A percentile compares a stretch with the other conserved stretches of the same genome.
phyloP scores from a whole-genome alignment of 1,284 basidiomycete species.

The Boletus smithii region DNA sequence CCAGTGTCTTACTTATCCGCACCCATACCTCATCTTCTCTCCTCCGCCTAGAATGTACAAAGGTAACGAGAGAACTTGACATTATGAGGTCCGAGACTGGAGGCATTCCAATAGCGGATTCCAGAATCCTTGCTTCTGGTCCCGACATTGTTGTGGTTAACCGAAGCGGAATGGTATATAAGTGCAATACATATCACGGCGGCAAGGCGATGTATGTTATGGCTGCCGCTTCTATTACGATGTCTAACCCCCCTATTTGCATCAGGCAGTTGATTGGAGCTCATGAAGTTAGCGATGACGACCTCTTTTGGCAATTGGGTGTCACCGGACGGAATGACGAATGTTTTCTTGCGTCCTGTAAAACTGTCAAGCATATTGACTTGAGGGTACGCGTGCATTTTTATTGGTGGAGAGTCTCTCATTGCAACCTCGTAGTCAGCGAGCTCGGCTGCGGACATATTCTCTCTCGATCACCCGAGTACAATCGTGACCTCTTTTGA shows the following conservation, averaged over 20 bases:
- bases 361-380: constrained; percentile 41
- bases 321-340: constrained; percentile 23
- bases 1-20: constrained; percentile 31
- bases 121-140: constrained; percentile 35
- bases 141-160: constrained; percentile 41
- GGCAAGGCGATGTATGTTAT: constrained; percentile 33
- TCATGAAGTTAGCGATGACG: constrained; percentile 15
- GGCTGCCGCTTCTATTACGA: constrained; percentile 23
- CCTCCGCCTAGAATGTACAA: constrained; percentile 19
- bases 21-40: constrained; percentile 32
- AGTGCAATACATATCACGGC: constrained; percentile 31
- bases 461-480: constrained; percentile 32
- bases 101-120: constrained; percentile 44
- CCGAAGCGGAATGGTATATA: constrained; percentile 44
- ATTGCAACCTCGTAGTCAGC: constrained; percentile 24
- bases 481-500: constrained; percentile 54
- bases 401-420: constrained; percentile 1
- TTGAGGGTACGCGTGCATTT: constrained; percentile 41
- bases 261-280: constrained; percentile 25
- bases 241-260: constrained; percentile 11
- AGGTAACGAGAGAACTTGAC: constrained; percentile 32
- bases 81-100: constrained; percentile 42
- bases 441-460: constrained; percentile 31
- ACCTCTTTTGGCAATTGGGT: constrained; percentile 33
- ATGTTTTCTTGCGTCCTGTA: constrained; percentile 35